Percentiles rank a stretch among this genome's conserved stretches.
Conservation (phyloP, 208 protist genomes). For the Strigomonas culicis region DNA sequence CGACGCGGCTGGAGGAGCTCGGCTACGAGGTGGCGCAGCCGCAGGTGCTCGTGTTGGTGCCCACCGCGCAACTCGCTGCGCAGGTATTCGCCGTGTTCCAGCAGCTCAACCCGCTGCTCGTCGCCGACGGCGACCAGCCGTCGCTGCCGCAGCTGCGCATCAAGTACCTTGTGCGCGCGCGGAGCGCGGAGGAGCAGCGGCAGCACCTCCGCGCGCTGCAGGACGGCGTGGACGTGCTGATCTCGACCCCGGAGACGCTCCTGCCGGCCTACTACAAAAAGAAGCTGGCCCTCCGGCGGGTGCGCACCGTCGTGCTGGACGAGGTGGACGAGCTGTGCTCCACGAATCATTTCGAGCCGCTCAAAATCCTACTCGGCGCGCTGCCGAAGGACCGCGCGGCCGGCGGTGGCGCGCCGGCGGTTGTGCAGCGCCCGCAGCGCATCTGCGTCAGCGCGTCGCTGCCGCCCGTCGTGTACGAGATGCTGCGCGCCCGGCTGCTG, state of each 20-base stretch:
- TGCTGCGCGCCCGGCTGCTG: slow-evolving; percentile 71
- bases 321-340: slow-evolving; percentile 83
- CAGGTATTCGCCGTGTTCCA: slow-evolving; percentile 52
- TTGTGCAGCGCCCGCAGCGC: slow-evolving; percentile 55
- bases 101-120: slow-evolving; percentile 43
- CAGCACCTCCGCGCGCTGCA: slow-evolving; percentile 49
- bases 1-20: background rate
- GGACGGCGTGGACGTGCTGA: slow-evolving; percentile 61
- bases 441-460: slow-evolving; percentile 68
- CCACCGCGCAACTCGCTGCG: slow-evolving; percentile 57
- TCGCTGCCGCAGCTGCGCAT: background rate
- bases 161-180: slow-evolving; percentile 54
- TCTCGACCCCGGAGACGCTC: slow-evolving; percentile 70
- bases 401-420: background rate
- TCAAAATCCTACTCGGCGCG: slow-evolving; percentile 76
- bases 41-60: slow-evolving; percentile 67
- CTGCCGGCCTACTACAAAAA: slow-evolving; percentile 65
- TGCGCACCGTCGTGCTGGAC: slow-evolving; percentile 72
- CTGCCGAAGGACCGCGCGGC: slow-evolving; percentile 35
- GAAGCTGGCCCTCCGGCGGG: slow-evolving; percentile 53
- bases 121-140: background rate
- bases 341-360: slow-evolving; percentile 77
- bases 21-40: slow-evolving; percentile 43
- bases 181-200: slow-evolving; percentile 64
- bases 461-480: slow-evolving; percentile 66